These are phyloP conservation scores for Sodiomyces alkalinus DNA, from an alignment of 2,329 filamentous ascomycete species.

Conservation along the genomic window DNA sequence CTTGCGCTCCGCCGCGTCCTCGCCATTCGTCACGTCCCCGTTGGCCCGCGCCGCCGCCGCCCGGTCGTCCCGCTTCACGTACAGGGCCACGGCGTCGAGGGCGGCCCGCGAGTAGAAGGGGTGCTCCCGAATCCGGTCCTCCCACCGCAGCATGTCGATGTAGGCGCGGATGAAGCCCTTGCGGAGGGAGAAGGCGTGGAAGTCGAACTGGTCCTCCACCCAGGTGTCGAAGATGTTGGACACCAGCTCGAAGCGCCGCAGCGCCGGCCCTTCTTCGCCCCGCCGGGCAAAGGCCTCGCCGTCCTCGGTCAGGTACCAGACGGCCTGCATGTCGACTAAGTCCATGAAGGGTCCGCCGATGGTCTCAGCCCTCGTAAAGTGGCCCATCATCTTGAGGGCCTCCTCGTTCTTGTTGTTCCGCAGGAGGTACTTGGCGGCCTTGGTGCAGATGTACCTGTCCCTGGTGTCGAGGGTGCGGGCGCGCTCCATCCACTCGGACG, in stretches of 20 bases:
- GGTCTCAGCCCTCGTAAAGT: constrained; percentile 88
- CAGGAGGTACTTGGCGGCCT: constrained; percentile 91
- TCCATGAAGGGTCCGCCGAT: constrained; percentile 78
- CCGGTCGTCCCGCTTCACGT: constrained; percentile 64
- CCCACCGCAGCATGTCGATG: constrained; percentile 92
- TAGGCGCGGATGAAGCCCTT: constrained; percentile 95
- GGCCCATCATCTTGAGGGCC: constrained; percentile 74
- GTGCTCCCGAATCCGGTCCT: constrained; percentile 79
- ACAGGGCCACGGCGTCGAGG: constrained; percentile 65
- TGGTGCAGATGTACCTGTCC: constrained; percentile 97
- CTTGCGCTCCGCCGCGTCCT: constrained; percentile 57
- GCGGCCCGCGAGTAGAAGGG: constrained; percentile 84
- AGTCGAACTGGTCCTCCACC: constrained; percentile 98
- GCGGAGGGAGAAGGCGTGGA: constrained; percentile 92
- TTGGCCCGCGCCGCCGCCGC: constrained; percentile 51
- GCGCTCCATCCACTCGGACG: constrained; percentile 75
- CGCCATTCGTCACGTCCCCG: constrained; percentile 33
- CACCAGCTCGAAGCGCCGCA: constrained; percentile 83
- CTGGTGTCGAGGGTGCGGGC: constrained; percentile 74
- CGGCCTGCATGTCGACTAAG: constrained; percentile 93
- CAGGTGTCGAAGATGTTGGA: constrained; percentile 91
- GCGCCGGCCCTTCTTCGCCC: constrained; percentile 65
- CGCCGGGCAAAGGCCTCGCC: constrained; percentile 77
- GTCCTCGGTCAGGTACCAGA: constrained; percentile 95
- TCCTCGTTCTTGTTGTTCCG: constrained; percentile 82